Base-by-base conservation (phyloP, 805 yeast genomes). In the Saturnispora zaruensis region DNA sequence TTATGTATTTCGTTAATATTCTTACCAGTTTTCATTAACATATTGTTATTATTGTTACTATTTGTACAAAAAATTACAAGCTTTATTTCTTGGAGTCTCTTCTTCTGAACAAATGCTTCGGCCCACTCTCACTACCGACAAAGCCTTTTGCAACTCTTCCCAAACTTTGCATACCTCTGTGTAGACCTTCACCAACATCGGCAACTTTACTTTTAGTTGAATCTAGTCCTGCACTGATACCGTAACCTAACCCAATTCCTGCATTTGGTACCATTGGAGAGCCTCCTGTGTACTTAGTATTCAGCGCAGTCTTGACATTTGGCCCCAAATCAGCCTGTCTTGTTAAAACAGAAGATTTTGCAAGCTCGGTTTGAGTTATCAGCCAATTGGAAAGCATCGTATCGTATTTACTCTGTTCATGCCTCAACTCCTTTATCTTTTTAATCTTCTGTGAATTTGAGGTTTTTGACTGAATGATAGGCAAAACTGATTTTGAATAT, bases 131-230 rank as follows among this genome's bases (percentile, higher is more conserved):
- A 36, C 40, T 36, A 18, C 40, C 40, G n/a, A 47, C 50, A 32
- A 47, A 33, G 11, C 46, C 50, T 21, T 41, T 42, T 9, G 50
- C 50, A 18, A 48, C 50, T n/a, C 44, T 41, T 42, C 50, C 43
- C 23, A 48, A 42, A 48, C 50, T 48, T 30, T 41, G 36, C 50
- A 48, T 48, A 5, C 50, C 50, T 11, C 50, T 33, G 11, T 48
- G 50, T 13, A 48, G 40, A 6, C 50, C 50, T 30, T 42, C 50
- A 20, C 50, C 46, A 42, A 48, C 50, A 34, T 48, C 50, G 2
- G 37, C 46, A 14, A 48, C 50, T 16, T 48, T 48, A 34, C 46
- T 42, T 23, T 42, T 48, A 1, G 50, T 48, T 6, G 37, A 30
- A 26, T 48, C 50, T 28, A 48, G 28, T 1, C 50, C 50, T 7